Evolutionary conservation across 345 rosid genomes (phyloP), one percentile per base, ranked within the genome.

Genomic region (Bruguiera gymnorhiza): DNA sequence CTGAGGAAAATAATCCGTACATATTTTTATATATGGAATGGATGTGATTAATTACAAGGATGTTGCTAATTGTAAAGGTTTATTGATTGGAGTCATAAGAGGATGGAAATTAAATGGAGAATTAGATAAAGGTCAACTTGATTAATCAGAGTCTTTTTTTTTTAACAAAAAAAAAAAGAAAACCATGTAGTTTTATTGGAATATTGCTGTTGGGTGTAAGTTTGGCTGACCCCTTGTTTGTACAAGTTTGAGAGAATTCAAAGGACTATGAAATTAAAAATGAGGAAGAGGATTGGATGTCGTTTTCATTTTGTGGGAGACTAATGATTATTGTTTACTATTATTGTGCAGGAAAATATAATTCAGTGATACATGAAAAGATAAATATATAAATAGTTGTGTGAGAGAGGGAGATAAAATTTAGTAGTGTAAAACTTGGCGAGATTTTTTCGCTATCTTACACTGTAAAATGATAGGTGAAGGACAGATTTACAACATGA

Each of bases 221-320:
- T 77, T 72, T 65, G 72, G 71, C 71, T 76, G 69, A 72, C 74
- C 73, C 61, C 78, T 72, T 76, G 80, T 67, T 54, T 79, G 73
- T 78, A 82, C 83, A 79, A 74, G 65, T 48, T 60, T 23, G n/a
- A 63, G 46, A 24, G 60, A 64, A 58, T 31, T 4, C 16, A 24
- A 34, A 54, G 50, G 18, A 43, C 18, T 13, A 11, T 3, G 50
- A 43, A 43, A 43, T 43, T 43, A 3, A 56, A 48, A 31, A 62
- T 53, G 36, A 5, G 60, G 9, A 51, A 30, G 46, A 71, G 65
- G 68, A 72, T 58, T 78, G 71, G 67, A 31, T 67, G 86, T 78
- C 84, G 60, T 74, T 80, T 61, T 84, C 85, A 63, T 16, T 62
- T 61, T 52, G 73, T 37, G 70, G 78, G 75, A 75, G 43, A 31